phyloP scores from a whole-genome alignment of 148 eudicot species.

The Amaranthus hypochondriacus region DNA sequence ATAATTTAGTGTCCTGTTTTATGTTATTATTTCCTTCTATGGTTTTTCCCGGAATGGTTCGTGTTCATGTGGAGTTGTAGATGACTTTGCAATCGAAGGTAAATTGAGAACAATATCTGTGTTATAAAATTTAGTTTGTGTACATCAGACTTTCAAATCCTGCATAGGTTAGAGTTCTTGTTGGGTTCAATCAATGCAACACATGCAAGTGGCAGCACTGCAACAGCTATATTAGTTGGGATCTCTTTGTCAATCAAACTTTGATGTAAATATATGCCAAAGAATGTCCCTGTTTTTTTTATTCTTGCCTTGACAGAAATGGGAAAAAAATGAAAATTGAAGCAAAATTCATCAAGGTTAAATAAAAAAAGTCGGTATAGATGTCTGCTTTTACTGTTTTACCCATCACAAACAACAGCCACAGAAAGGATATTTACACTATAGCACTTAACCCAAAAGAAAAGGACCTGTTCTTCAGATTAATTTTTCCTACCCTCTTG shows the following conservation, averaged over 20 bases:
- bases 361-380: too few relatives aligned
- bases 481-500: too few relatives aligned
- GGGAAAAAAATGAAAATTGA: not conserved
- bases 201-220: not conserved
- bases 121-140: too few relatives aligned
- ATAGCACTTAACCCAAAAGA: too few relatives aligned
- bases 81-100: too few relatives aligned
- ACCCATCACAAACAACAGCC: not conserved
- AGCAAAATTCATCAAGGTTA: not conserved
- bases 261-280: slow-evolving; percentile 15
- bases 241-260: not conserved
- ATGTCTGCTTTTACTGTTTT: not conserved
- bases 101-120: too few relatives aligned
- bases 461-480: too few relatives aligned
- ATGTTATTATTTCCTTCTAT: not conserved
- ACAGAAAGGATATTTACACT: not conserved
- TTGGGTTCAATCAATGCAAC: not conserved
- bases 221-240: not conserved
- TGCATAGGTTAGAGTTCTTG: not conserved
- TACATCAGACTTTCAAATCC: too few relatives aligned
- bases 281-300: slow-evolving; percentile 3
- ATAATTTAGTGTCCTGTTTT: too few relatives aligned
- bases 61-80: not conserved
- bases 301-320: not conserved
- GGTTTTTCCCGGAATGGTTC: not conserved